Percentiles rank a stretch among this genome's conserved stretches.
Conservation (phyloP, 148 eudicot genomes). For the Fagopyrum homotropicum region DNA sequence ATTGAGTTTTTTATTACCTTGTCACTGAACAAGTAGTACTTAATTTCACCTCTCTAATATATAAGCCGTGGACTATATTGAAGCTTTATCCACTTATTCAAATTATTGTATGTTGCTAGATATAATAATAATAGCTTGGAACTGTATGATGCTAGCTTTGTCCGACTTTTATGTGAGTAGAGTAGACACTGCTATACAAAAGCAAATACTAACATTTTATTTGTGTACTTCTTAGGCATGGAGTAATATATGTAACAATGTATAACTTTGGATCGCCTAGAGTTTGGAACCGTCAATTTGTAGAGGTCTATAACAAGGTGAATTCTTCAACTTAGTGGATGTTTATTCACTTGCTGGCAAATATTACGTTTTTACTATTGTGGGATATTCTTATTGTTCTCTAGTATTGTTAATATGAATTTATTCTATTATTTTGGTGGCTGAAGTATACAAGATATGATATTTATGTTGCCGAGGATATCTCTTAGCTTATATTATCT, state of each 20-base stretch:
- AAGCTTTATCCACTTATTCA: background rate
- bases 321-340: background rate
- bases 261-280: slow-evolving; percentile 98
- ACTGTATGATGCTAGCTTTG: background rate
- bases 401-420: background rate
- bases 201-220: background rate
- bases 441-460: background rate
- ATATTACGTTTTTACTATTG: background rate
- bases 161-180: background rate
- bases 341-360: background rate
- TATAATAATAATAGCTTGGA: background rate
- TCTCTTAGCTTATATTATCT: background rate
- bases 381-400: background rate
- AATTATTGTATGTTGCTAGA: background rate
- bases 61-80: too few species aligned
- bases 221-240: slow-evolving; percentile 17
- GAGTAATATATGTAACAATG: slow-evolving; percentile 79
- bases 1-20: too few species aligned
- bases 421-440: background rate
- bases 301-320: slow-evolving; percentile 90
- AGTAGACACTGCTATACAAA: background rate
- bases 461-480: background rate
- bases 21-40: too few species aligned
- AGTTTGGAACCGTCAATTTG: slow-evolving; percentile 86
- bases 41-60: too few species aligned